Evolutionary conservation across 2,329 filamentous ascomycete species (phyloP).

Genomic region (Camillea tinctor): DNA sequence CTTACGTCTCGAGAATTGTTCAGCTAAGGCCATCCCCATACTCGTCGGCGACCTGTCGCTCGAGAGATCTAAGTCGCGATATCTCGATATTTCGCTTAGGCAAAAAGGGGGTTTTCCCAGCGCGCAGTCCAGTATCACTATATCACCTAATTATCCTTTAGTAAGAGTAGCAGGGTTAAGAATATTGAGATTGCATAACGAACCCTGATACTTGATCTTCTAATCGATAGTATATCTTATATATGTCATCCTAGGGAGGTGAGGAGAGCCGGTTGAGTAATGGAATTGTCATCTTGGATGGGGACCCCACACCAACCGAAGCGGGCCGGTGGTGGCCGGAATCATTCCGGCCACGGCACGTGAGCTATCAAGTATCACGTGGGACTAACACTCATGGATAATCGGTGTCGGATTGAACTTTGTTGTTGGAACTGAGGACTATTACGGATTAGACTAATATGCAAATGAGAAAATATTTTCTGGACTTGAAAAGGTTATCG

Average conservation of each 20-base stretch:
- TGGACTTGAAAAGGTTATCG: too few relatives aligned
- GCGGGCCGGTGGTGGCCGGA: constrained; percentile 22
- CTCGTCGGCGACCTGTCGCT: background rate
- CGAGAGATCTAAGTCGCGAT: background rate
- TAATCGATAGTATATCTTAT: background rate
- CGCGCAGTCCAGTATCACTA: background rate
- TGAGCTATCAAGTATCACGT: constrained; percentile 5
- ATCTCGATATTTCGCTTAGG: background rate
- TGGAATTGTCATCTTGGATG: background rate
- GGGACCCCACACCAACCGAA: constrained; percentile 10
- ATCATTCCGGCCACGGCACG: constrained; percentile 24
- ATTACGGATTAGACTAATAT: too few relatives aligned
- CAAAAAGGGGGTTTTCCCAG: background rate
- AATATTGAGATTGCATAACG: background rate
- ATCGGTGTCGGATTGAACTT: background rate
- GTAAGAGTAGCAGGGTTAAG: background rate
- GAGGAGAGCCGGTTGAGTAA: constrained; percentile 8
- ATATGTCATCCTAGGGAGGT: constrained; percentile 6
- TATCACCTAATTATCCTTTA: background rate
- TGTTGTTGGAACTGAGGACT: too few relatives aligned
- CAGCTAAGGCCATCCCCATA: background rate
- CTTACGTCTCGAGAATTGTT: constrained; percentile 1
- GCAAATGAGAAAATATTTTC: too few relatives aligned
- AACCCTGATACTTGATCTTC: background rate
- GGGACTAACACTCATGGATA: background rate